Conservation (phyloP, 2,329 filamentous ascomycete species). For the Alternaria longipes region DNA sequence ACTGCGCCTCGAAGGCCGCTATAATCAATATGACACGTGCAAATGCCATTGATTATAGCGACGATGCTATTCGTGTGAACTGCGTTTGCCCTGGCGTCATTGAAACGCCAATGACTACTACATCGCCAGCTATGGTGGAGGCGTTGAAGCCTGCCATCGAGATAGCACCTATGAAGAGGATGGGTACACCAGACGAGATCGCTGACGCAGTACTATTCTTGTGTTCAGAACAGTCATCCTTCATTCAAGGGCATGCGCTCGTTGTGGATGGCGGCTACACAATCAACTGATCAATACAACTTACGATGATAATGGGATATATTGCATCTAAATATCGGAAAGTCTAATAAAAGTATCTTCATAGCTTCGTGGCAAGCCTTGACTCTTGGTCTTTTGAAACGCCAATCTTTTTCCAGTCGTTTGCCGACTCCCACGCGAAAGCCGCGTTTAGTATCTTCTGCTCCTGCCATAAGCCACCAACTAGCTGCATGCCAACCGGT, state of each 20-base stretch:
- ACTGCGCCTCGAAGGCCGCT: slow-evolving; percentile 67
- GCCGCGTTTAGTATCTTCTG: slow-evolving; percentile 40
- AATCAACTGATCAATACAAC: slow-evolving; percentile 29
- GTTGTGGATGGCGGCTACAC: slow-evolving; percentile 58
- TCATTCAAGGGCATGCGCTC: slow-evolving; percentile 60
- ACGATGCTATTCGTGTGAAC: slow-evolving; percentile 63
- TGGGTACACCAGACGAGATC: slow-evolving; percentile 63
- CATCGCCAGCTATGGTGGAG: slow-evolving; percentile 43
- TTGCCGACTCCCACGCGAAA: slow-evolving; percentile 40
- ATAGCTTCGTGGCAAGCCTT: slow-evolving; percentile 26
- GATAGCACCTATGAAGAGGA: slow-evolving; percentile 59
- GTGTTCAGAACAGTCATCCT: slow-evolving; percentile 63
- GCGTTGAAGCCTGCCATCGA: slow-evolving; percentile 51
- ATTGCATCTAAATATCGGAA: not conserved
- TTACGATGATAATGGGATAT: not conserved
- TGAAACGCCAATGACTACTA: slow-evolving; percentile 51
- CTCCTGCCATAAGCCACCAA: slow-evolving; percentile 51
- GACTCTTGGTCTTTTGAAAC: not conserved
- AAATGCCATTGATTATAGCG: slow-evolving; percentile 66
- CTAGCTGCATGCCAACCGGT: slow-evolving; percentile 54
- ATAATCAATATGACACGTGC: slow-evolving; percentile 66
- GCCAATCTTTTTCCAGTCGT: slow-evolving; percentile 36
- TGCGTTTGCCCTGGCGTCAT: slow-evolving; percentile 65
- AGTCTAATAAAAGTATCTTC: not conserved
- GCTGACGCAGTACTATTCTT: slow-evolving; percentile 63